Percentiles rank a stretch among this genome's conserved stretches.
phyloP scores from a whole-genome alignment of 2,329 filamentous ascomycete genomes.

The Hymenoscyphus infarciens region DNA sequence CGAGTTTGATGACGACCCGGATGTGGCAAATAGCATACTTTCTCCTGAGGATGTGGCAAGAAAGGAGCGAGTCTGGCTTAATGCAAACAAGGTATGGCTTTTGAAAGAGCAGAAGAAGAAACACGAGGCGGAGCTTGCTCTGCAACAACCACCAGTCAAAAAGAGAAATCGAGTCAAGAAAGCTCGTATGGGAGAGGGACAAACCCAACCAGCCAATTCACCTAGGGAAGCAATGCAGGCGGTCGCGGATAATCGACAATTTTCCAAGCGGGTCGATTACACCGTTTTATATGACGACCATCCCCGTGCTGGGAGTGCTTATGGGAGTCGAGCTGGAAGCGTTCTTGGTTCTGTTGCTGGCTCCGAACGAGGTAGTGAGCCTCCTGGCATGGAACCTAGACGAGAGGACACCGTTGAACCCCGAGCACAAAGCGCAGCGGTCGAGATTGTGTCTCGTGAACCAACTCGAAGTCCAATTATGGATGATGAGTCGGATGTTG shows the following conservation, averaged over 20 bases:
- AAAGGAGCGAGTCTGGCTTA: conserved; percentile 92
- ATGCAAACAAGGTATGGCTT: conserved; percentile 91
- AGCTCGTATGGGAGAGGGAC: conserved; percentile 60
- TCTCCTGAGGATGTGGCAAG: conserved; percentile 69
- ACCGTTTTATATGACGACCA: conserved; percentile 53
- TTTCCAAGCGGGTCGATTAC: conserved; percentile 75
- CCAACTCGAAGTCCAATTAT: neutral
- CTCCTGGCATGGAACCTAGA: neutral
- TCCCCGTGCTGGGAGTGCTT: conserved; percentile 38
- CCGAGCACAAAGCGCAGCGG: neutral
- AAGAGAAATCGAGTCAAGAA: conserved; percentile 53
- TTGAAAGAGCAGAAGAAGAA: conserved; percentile 81
- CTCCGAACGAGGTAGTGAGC: neutral
- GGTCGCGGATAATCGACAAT: conserved; percentile 59
- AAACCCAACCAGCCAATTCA: conserved; percentile 62
- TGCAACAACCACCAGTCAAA: conserved; percentile 51
- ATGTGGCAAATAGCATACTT: conserved; percentile 78
- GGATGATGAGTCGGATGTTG: neutral
- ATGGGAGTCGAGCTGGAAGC: conserved; percentile 47
- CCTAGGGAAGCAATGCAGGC: conserved; percentile 67
- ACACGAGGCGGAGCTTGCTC: conserved; percentile 65
- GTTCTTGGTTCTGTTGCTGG: conserved; percentile 14
- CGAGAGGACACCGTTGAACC: neutral
- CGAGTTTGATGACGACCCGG: conserved; percentile 86
- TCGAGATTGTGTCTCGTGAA: neutral